These are phyloP conservation scores for Kalmanozyma brasiliensis DNA, from an alignment of 1,284 basidiomycete genomes.

Conservation along the genomic window DNA sequence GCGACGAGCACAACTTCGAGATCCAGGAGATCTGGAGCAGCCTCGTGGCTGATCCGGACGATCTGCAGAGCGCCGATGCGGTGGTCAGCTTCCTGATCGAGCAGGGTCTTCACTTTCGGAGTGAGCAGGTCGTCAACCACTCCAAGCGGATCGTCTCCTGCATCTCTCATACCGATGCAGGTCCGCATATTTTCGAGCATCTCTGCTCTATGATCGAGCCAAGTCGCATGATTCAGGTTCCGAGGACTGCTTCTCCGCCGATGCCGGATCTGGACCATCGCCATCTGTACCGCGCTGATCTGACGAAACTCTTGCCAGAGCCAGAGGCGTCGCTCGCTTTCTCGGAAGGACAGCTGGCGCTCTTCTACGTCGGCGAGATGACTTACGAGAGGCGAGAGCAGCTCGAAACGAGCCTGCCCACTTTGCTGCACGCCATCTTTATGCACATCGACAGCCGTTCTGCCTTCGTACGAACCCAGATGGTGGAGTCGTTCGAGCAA, in stretches of 20 bases:
- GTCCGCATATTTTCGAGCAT: slow-evolving; percentile 81
- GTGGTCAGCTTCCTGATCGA: slow-evolving; percentile 85
- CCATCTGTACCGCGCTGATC: slow-evolving; percentile 58
- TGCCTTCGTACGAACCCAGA: slow-evolving; percentile 77
- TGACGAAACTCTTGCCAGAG: slow-evolving; percentile 42
- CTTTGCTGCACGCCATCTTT: slow-evolving; percentile 82
- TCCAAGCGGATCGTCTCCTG: slow-evolving; percentile 85
- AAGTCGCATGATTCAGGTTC: slow-evolving; percentile 78
- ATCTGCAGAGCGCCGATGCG: slow-evolving; percentile 78
- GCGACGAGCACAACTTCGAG: slow-evolving; percentile 81
- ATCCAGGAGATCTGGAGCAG: slow-evolving; percentile 83
- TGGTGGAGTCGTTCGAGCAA: slow-evolving; percentile 74
- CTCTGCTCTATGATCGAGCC: slow-evolving; percentile 86
- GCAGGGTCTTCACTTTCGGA: slow-evolving; percentile 85
- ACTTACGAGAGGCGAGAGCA: slow-evolving; percentile 83
- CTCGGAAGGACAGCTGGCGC: slow-evolving; percentile 85
- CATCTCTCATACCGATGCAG: slow-evolving; percentile 81
- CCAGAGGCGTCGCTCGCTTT: slow-evolving; percentile 64
- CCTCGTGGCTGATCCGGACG: slow-evolving; percentile 72
- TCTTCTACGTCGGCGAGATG: slow-evolving; percentile 85
- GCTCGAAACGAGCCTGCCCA: slow-evolving; percentile 76
- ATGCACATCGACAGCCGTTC: slow-evolving; percentile 84
- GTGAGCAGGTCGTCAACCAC: slow-evolving; percentile 79
- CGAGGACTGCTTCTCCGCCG: slow-evolving; percentile 73
- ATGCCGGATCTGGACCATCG: slow-evolving; percentile 64